phyloP scores from a whole-genome alignment of 495 filamentous ascomycete genomes.

The Hypomontagnella monticulosa region DNA sequence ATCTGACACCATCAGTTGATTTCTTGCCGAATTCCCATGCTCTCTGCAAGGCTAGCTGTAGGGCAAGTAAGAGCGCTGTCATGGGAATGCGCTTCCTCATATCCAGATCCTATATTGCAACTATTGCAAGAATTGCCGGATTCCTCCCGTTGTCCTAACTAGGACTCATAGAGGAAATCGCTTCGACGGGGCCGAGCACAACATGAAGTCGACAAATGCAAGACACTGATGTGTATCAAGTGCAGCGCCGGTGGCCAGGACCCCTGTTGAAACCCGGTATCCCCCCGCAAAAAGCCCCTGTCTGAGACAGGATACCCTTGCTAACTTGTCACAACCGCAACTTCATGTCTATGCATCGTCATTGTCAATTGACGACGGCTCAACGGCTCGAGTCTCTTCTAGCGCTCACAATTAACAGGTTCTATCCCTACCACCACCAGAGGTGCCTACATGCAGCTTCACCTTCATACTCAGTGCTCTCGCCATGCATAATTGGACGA shows the following conservation, averaged over 20 bases:
- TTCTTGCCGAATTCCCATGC: not conserved
- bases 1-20: not conserved
- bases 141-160: not conserved
- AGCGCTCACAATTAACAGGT: conserved; percentile 2
- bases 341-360: conserved; percentile 38
- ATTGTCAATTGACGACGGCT: conserved; percentile 8
- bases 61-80: not conserved
- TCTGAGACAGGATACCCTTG: conserved; percentile 39
- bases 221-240: conserved; percentile 42
- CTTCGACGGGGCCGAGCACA: conserved; percentile 4
- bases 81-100: not conserved
- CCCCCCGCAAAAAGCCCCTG: conserved; percentile 58
- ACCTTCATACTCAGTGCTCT: not conserved
- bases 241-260: conserved; percentile 45
- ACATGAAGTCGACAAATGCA: conserved; percentile 12
- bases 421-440: conserved; percentile 3
- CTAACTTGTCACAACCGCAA: conserved; percentile 38
- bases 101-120: not conserved
- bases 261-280: conserved; percentile 60
- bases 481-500: not conserved
- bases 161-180: not conserved
- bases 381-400: not conserved
- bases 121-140: conserved; percentile 5
- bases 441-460: not conserved
- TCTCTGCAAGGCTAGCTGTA: not conserved